Evolutionary conservation across 352 stramenopile genomes (phyloP).

Genomic region (Phytopythium kandeliae): DNA sequence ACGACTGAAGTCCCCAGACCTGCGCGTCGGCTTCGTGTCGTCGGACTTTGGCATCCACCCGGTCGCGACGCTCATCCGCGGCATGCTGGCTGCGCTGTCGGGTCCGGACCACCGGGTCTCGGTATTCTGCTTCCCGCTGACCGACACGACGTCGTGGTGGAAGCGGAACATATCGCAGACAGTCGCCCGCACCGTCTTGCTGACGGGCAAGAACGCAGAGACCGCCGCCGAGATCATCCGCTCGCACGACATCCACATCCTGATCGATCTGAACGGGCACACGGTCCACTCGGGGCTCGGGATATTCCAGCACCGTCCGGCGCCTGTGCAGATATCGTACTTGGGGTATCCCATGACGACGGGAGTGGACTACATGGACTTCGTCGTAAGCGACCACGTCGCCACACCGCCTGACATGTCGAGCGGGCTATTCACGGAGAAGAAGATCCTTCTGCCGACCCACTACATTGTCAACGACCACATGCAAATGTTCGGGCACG

Average conservation of each 20-base stretch:
- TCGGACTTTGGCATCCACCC: constrained; percentile 84
- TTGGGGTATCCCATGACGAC: constrained; percentile 78
- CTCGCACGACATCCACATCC: constrained; percentile 53
- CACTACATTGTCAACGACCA: constrained; percentile 86
- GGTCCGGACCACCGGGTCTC: constrained; percentile 19
- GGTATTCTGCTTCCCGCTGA: constrained; percentile 75
- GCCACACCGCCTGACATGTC: constrained; percentile 38
- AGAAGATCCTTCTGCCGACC: constrained; percentile 59
- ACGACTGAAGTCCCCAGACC: constrained; percentile 18
- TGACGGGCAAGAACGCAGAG: constrained; percentile 43
- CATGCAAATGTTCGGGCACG: constrained; percentile 66
- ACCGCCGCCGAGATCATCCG: constrained; percentile 49
- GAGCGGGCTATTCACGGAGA: constrained; percentile 52
- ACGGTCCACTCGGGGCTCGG: constrained; percentile 68
- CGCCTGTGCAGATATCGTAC: constrained; percentile 67
- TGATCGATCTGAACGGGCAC: constrained; percentile 83
- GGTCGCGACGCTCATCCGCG: constrained; percentile 60
- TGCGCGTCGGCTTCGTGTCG: constrained; percentile 69
- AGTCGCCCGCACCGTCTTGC: constrained; percentile 64
- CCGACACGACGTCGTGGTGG: constrained; percentile 64
- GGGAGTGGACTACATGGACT: constrained; percentile 54
- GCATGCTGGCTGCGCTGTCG: constrained; percentile 48
- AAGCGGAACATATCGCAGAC: constrained; percentile 66
- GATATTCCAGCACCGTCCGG: constrained; percentile 55
- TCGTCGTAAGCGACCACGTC: constrained; percentile 55